Base-by-base conservation (phyloP, 2,329 filamentous ascomycete genomes). In the Diplodia mutila region DNA sequence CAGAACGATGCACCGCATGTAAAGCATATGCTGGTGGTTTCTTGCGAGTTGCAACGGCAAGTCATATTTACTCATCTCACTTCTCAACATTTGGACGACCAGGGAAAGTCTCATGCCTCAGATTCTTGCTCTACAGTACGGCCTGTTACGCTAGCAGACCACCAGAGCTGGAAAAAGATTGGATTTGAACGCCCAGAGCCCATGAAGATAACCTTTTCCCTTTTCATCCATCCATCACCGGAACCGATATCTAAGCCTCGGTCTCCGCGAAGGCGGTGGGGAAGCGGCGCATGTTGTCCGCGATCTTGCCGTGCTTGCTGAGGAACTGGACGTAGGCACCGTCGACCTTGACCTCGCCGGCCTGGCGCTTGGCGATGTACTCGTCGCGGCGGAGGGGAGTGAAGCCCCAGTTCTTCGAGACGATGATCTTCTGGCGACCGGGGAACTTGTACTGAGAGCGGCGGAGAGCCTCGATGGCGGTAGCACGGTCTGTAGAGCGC, bases 391-490 rank as follows among this genome's bases (percentile, higher is more conserved):
- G 91, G 79, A 99, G 92, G 81, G 94, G 94, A 72, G 95, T 99
- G 92, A 99, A 99, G 77, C 95, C 95, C 95, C 95, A 99, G 90
- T 99, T 99, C 93, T 98, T 99, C 88, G 92, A 96, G 86, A 98
- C 91, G 80, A 99, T 97, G 87, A 99, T 98, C 93, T 99, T 99
- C 90, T 99, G 95, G 86, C 95, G 94, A 84, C 95, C 95, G 76
- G 95, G 95, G 92, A 99, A 99, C 91, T 98, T 99, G 93, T 98
- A 97, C 91, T 97, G 95, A 75, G 93, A 96, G 84, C 95, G 93
- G 83, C 96, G 94, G 83, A 99, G 92, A 81, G 95, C 95, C 91
- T 99, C 95, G 80, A 99, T 93, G 82, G 95, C 95, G 79, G 90
- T 89, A 76, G 91, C 90, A 78, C 93, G 93, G 90, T 95, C 48